Percentiles rank a stretch among this genome's conserved stretches.
phyloP scores from a whole-genome alignment of 371 early-diverging fungal genomes.

The Circinella minor region DNA sequence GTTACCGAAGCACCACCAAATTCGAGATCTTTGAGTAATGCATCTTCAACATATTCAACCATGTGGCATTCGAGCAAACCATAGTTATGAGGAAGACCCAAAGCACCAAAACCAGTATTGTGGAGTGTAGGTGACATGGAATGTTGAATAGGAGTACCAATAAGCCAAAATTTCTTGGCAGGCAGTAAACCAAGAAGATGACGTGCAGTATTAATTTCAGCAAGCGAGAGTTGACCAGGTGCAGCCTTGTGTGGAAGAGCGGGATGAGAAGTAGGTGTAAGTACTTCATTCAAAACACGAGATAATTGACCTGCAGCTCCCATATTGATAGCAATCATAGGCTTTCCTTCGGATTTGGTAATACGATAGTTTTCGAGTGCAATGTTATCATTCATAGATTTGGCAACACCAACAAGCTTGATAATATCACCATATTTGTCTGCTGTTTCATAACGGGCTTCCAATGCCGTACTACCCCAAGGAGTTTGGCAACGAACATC shows the following conservation, averaged over 20 bases:
- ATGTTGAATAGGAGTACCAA: slow-evolving; percentile 90
- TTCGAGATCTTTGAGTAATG: slow-evolving; percentile 55
- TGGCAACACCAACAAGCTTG: slow-evolving; percentile 90
- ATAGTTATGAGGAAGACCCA: slow-evolving; percentile 88
- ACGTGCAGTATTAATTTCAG: slow-evolving; percentile 78
- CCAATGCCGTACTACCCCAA: slow-evolving; percentile 68
- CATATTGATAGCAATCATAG: slow-evolving; percentile 95
- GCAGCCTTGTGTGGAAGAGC: slow-evolving; percentile 83
- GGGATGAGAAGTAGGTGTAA: slow-evolving; percentile 95
- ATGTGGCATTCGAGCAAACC: slow-evolving; percentile 73
- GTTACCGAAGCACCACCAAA: slow-evolving; percentile 97
- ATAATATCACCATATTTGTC: slow-evolving; percentile 78
- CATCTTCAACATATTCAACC: slow-evolving; percentile 64
- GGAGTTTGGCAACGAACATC: slow-evolving; percentile 69
- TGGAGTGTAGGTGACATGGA: slow-evolving; percentile 93
- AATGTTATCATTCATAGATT: slow-evolving; percentile 79
- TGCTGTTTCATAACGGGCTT: slow-evolving; percentile 58
- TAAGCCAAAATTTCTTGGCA: slow-evolving; percentile 76
- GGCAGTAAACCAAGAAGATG: slow-evolving; percentile 74
- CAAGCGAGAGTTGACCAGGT: slow-evolving; percentile 92
- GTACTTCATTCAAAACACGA: slow-evolving; percentile 80
- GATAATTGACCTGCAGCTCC: slow-evolving; percentile 87
- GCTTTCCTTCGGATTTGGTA: slow-evolving; percentile 47
- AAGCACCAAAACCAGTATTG: slow-evolving; percentile 85
- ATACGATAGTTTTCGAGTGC: slow-evolving; percentile 68